Evolutionary conservation across 2,329 filamentous ascomycete species (phyloP), one percentile per base, ranked within the genome.

Genomic region (Chrysoporthe deuterocubensis): DNA sequence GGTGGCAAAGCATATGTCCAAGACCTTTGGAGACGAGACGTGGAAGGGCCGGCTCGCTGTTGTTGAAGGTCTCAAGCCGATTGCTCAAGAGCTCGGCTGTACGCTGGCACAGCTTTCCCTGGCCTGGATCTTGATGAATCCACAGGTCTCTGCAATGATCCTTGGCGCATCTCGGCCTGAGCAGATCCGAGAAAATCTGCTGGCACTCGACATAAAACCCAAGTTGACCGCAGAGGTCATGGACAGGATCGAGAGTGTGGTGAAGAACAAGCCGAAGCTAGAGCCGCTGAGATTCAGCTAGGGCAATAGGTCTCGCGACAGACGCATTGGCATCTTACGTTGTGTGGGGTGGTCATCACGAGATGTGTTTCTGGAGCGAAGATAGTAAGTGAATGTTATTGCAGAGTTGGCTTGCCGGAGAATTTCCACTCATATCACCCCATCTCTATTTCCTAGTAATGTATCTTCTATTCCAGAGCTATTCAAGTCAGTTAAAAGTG

Each of bases 11-110:
- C 50, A 54, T 16, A 21, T 54, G 50, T 34, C 50, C 26, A 54
- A 54, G 50, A 52, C 48, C n/a, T 52, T 32, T 52, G 21, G 48
- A 32, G 48, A 52, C 21, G 48, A 32, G 48, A 54, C 26, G 50
- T 54, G 50, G 26, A 16, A 16, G 4, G 7, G 50, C 26, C 50
- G 50, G 50, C 50, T 54, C 4, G 26, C 50, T 14, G 26, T 54
- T 2, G 50, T 54, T 26, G 26, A 11, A 14, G 50, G 50, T 32
- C 50, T 54, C 21, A 54, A 16, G 13, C 50, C 26, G 21, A 54
- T 54, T 32, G 50, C 50, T 54, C 21, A 54, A 9, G 26, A 54
- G 50, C 50, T 54, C 32, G 50, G 50, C 26, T 54, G 26, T 26
- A 54, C 50, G 21, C 32, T 54, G 4, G 50, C 50, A 3, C 26